A percentile compares a stretch with the other conserved stretches of the same genome.
Evolutionary conservation across 2,329 filamentous ascomycete genomes (phyloP).

Genomic region (Paecilomyces sp.): DNA sequence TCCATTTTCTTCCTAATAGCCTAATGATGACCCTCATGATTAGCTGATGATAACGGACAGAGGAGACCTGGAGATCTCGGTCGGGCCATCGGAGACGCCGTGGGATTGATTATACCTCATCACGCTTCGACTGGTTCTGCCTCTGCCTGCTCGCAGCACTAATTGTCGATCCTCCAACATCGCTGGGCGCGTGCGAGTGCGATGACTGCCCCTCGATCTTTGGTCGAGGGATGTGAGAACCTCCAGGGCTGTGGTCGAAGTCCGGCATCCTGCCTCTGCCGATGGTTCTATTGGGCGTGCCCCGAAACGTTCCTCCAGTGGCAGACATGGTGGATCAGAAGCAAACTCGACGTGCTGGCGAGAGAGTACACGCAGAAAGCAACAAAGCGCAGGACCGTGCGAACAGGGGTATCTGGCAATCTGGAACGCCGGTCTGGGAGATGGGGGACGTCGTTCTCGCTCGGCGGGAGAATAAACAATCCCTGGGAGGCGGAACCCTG

Average conservation of each 20-base stretch:
- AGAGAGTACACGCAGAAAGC: conserved; percentile 1
- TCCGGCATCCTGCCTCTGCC: conserved; percentile 46
- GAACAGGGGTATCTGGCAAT: background rate
- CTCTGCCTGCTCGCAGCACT: conserved; percentile 81
- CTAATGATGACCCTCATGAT: conserved; percentile 41
- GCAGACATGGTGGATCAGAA: conserved; percentile 46
- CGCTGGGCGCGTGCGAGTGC: conserved; percentile 38
- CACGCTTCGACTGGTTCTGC: conserved; percentile 92
- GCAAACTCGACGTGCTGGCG: conserved; percentile 8
- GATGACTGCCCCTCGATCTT: conserved; percentile 44
- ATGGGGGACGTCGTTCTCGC: background rate
- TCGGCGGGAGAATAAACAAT: conserved; percentile 8
- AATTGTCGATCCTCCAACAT: conserved; percentile 59
- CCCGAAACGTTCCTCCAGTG: conserved; percentile 51
- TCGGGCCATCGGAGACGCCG: background rate
- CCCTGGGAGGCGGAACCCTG: conserved; percentile 4
- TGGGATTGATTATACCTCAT: conserved; percentile 67
- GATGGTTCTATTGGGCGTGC: conserved; percentile 49
- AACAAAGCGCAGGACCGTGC: background rate
- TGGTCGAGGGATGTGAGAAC: conserved; percentile 55
- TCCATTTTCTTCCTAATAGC: conserved; percentile 96
- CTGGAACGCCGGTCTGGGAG: background rate
- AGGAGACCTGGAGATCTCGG: conserved; percentile 4
- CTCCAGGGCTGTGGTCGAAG: conserved; percentile 45
- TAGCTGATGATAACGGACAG: conserved; percentile 3